Base-by-base conservation (phyloP, 345 rosid genomes). In the Rhodamnia argentea region DNA sequence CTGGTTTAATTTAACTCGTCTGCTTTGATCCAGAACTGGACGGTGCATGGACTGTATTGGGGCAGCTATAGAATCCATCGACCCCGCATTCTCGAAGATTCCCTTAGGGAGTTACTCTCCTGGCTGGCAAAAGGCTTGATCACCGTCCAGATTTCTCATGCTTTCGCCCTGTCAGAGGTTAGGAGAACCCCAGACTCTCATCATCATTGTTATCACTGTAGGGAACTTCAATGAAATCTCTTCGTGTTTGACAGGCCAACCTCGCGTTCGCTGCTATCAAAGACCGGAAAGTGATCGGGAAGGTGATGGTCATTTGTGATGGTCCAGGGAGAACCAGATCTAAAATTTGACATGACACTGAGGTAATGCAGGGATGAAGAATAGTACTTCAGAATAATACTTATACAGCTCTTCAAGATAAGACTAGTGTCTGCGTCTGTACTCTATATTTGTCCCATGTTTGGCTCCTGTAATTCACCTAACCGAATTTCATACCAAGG, bases 21-120 rank as follows among this genome's bases (percentile, higher is more conserved):
- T 84, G 16, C 70, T 82, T n/a, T 89, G 87, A n/a, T 90, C 40
- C 90, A 96, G 99, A 97, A 97, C 91, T 97, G 99, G 98, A 94
- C 99, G 1, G 92, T 97, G 64, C 99, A 97, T 84, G 99, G 99
- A 87, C 98, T 97, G 85, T 96, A 95, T 89, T 95, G 99, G 99
- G 99, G 98, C 24, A 96, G 99, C 93, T 91, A 96, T 89, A 89
- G 55, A 54, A 87, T 91, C 86, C 96, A 96, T 87, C 92, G 74
- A 59, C 98, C 98, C 0, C 85, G 2, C 83, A 93, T 96, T 58
- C 95, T 96, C 50, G 90, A 92, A 87, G 97, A 94, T 85, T 96
- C 99, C 75, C 83, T 94, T 27, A 90, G 47, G 81, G 99, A 95
- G 91, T 92, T 95, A 74, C 94, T 97, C 54, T 94, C 94, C 82